A percentile compares a stretch with the other conserved stretches of the same genome.
phyloP scores from a whole-genome alignment of 2,329 filamentous ascomycete genomes.

The Aspergillus sp. region DNA sequence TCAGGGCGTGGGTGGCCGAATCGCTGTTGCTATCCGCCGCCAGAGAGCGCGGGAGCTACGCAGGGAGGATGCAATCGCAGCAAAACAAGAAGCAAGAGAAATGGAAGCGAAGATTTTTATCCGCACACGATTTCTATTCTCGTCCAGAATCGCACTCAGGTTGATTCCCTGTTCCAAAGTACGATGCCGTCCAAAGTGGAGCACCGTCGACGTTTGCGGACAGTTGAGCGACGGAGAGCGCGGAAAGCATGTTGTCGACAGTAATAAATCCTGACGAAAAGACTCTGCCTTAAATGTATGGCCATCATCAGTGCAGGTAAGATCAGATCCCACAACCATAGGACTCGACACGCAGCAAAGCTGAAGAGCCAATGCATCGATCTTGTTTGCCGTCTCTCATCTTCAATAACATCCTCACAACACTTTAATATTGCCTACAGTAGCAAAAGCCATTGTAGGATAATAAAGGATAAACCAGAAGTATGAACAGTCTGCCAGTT shows the following conservation, averaged over 20 bases:
- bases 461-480: too few relatives aligned
- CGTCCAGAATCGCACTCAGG: background rate
- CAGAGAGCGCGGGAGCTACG: background rate
- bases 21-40: background rate
- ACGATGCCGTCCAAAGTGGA: slow-evolving; percentile 4
- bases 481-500: too few relatives aligned
- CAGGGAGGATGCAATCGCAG: background rate
- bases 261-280: background rate
- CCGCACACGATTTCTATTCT: background rate
- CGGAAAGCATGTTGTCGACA: background rate
- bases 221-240: background rate
- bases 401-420: background rate
- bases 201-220: slow-evolving; percentile 16
- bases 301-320: background rate
- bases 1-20: background rate
- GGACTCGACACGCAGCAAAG: slow-evolving; percentile 3
- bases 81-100: background rate
- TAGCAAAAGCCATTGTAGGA: background rate
- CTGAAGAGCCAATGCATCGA: slow-evolving; percentile 1
- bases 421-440: background rate
- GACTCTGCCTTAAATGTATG: background rate
- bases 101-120: background rate
- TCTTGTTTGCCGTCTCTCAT: background rate
- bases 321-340: background rate
- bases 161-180: slow-evolving; percentile 1